Base-by-base conservation (phyloP, 1,284 basidiomycete species). In the Stygiomarasmius scandens region DNA sequence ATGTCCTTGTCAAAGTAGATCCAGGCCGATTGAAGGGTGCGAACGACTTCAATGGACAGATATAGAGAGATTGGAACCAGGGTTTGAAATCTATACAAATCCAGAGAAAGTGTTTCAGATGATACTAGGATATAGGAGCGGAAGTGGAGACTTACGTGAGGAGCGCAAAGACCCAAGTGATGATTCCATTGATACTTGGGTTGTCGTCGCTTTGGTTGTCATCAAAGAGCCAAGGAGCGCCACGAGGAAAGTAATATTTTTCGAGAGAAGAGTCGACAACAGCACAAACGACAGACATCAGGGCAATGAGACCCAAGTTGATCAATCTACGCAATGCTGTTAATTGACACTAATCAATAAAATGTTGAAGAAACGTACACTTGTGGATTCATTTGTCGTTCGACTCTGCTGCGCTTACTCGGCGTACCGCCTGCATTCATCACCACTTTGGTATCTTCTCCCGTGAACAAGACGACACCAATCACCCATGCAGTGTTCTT, bases 31-130 rank as follows among this genome's bases (percentile, higher is more conserved):
- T 97, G 95, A 49, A 85, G 82, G 1, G 91, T 92, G 52, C 95
- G 85, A 51, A 97, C 94, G 52, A 84, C 87, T 71, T 97, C 95
- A 69, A 97, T 94, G 19, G 95, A 95, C 65, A 99, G 96, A 78
- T 99, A 99, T 25, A 99, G 80, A 46, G 97, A 98, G 72, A 99
- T 99, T 0, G 96, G 97, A 4, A 96, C 87, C 60, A 96, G 90
- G 74, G 95, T 94, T 72, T 96, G 93, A 72, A 92, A 92, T 2
- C 84, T 87, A 62, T 24, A 41, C 4, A 32, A 12, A 5, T 32
- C 6, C 12, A 6, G 29, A 32, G 29, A 32, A 32, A 32, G 12
- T 32, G 29, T 32, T 32, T 32, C 6, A 6, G 5, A 12, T 32
- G 6, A 32, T 5, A 32, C 29, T 32, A 53, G 61, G 6, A 5